Base-by-base conservation (phyloP, 768 basidiomycete species). In the Xerocomellus intermedius region DNA sequence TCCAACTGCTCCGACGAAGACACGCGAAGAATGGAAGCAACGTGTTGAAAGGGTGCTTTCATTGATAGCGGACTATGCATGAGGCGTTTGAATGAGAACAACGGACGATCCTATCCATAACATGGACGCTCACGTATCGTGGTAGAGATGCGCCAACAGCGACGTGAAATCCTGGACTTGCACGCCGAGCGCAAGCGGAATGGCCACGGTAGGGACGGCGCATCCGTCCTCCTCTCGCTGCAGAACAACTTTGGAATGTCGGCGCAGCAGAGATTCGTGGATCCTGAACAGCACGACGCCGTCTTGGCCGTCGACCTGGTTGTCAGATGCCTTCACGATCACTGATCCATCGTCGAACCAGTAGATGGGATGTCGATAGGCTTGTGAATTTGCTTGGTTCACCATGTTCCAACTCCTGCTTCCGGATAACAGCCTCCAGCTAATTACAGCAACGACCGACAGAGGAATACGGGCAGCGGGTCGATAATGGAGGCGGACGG, bases 341-440 rank as follows among this genome's bases (percentile, higher is more conserved):
- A 86, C 65, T 19, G 82, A 82, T 55, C 83, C 87, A 62, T 89
- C 86, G 33, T 83, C 75, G 58, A 87, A 82, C 85, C 85, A 89
- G 64, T 81, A 86, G 22, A 69, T 68, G 1, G 78, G 75, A 64
- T 86, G 82, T 41, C 59, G 69, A 21, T 51, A 51, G 16, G 17
- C 33, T 19, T 47, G 56, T 26, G 37, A 17, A 22, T 26, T 37
- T n/a, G 33, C 14, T 16, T 14, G 48, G 21, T 26, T 42, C 26
- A 17, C 14, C 42, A 51, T 58, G 38, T 17, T 28, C 35, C 44
- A 21, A 33, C 2, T 41, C 26, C 35, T 46, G 35, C n/a, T 36
- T 43, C 41, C 12, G 38, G 44, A 52, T 17, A 42, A 57, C 17
- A 50, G 16, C 50, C 22, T 48, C 55, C 62, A 54, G 33, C 48